A percentile compares a stretch with the other conserved stretches of the same genome.
Evolutionary conservation across 495 filamentous ascomycete species (phyloP).

Genomic region (Xylaria palmicola): DNA sequence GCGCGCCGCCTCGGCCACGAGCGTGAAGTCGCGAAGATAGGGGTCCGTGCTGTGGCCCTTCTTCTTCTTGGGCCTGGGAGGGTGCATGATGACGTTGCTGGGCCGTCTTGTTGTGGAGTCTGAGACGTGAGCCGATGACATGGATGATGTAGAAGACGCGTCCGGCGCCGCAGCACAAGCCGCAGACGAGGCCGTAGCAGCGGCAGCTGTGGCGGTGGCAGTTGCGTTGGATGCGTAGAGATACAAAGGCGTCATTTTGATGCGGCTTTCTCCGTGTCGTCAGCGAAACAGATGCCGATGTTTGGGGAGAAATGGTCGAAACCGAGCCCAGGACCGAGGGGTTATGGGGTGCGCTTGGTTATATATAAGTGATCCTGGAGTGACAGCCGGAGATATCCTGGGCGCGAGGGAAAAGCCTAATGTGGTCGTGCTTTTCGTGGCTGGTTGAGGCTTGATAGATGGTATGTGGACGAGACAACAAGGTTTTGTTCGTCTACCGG

Average conservation of each 20-base stretch:
- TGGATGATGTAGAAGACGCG: constrained; percentile 17
- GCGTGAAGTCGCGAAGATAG: constrained; percentile 75
- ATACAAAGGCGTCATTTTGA: constrained; percentile 16
- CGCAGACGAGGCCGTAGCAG: background rate
- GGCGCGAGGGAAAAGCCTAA: too few species aligned
- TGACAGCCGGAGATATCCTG: too few species aligned
- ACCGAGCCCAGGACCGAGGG: too few species aligned
- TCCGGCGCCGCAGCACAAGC: constrained; percentile 1
- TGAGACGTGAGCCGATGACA: constrained; percentile 28
- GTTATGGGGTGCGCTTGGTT: too few species aligned
- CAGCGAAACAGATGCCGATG: background rate
- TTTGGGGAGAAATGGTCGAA: background rate
- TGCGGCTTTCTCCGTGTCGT: background rate
- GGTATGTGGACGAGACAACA: too few species aligned
- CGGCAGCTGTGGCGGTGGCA: background rate
- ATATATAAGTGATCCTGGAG: background rate
- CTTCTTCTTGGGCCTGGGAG: constrained; percentile 34
- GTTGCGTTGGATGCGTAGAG: constrained; percentile 3
- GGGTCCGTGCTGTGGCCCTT: constrained; percentile 52
- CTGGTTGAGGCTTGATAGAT: too few species aligned
- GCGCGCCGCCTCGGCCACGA: constrained; percentile 94
- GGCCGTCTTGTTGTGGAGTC: constrained; percentile 23
- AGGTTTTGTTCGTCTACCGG: too few species aligned
- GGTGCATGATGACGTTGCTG: constrained; percentile 28
- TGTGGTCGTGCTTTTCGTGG: too few species aligned